Percentiles rank a stretch among this genome's conserved stretches.
These are phyloP conservation scores for Erodium chrysanthum DNA, from an alignment of 441 rosid genomes.

Conservation along the genomic window DNA sequence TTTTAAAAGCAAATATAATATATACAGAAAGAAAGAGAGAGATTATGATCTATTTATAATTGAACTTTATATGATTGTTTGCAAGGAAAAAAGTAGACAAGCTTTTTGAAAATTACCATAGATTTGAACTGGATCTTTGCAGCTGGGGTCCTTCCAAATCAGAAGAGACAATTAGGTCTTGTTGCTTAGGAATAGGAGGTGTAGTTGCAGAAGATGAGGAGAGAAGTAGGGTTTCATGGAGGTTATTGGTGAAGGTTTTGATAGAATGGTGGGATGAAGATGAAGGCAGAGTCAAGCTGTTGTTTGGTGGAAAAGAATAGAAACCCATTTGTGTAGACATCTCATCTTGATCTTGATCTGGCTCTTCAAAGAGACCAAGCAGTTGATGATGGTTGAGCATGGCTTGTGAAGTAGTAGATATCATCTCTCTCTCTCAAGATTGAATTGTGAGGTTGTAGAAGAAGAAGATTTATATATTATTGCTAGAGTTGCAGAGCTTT, in stretches of 20 bases:
- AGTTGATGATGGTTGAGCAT: constrained; percentile 31
- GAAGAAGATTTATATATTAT: not conserved
- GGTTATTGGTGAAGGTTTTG: constrained; percentile 19
- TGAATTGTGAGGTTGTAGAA: not conserved
- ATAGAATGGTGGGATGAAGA: constrained; percentile 25
- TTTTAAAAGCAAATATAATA: no score
- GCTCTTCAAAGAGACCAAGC: constrained; percentile 43
- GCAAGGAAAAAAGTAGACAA: not conserved
- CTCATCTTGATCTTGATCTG: constrained; percentile 23
- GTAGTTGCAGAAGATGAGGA: not conserved
- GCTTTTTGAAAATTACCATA: constrained; percentile 37
- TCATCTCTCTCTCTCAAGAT: not conserved
- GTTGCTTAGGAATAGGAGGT: not conserved
- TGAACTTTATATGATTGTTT: constrained; percentile 14
- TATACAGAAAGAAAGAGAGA: not conserved
- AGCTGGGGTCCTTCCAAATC: not conserved
- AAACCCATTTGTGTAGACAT: constrained; percentile 44
- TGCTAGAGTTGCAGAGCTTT: not conserved
- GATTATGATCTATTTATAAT: not conserved
- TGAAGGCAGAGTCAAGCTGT: constrained; percentile 26
- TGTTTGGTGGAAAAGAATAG: constrained; percentile 39
- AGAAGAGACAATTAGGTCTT: not conserved
- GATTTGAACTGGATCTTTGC: constrained; percentile 37
- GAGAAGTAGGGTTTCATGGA: not conserved
- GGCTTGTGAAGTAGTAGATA: constrained; percentile 20